phyloP scores from a whole-genome alignment of 768 basidiomycete genomes.

The Tricholoma flavovirens region DNA sequence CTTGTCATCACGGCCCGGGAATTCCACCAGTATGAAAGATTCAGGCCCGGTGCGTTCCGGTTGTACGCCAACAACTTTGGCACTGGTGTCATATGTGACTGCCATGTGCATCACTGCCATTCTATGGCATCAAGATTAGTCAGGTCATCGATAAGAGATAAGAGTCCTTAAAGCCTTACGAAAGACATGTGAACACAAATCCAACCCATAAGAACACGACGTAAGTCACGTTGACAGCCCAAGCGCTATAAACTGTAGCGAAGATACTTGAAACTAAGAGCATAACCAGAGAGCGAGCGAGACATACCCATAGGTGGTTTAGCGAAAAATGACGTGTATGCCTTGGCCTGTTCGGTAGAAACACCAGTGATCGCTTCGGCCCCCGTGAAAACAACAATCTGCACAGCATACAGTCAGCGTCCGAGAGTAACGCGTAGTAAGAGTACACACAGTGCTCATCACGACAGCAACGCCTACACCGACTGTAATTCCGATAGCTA shows the following conservation, averaged over 20 bases:
- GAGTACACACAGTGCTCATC: constrained; percentile 26
- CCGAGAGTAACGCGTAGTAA: not conserved
- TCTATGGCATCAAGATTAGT: not conserved
- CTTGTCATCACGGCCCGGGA: not conserved
- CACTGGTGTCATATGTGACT: not conserved
- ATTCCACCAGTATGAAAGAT: not conserved
- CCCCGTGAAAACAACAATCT: constrained; percentile 26
- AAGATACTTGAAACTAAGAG: not conserved
- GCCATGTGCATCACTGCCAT: constrained; percentile 1
- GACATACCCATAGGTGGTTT: constrained; percentile 24
- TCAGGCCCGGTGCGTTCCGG: not conserved
- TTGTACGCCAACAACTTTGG: not conserved
- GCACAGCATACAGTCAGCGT: not conserved
- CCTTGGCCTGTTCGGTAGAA: constrained; percentile 7
- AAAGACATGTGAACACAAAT: constrained; percentile 20
- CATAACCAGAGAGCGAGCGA: not conserved
- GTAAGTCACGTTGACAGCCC: constrained; percentile 27
- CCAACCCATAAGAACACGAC: constrained; percentile 29
- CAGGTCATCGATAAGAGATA: not conserved
- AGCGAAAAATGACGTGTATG: constrained; percentile 16
- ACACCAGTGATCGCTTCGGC: constrained; percentile 22
- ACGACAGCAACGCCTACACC: constrained; percentile 25
- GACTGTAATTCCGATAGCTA: constrained; percentile 20
- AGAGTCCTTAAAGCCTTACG: constrained; percentile 16
- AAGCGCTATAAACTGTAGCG: constrained; percentile 22